These are phyloP conservation scores for Rheum nobile DNA, from an alignment of 148 eudicot genomes.

Conservation along the genomic window DNA sequence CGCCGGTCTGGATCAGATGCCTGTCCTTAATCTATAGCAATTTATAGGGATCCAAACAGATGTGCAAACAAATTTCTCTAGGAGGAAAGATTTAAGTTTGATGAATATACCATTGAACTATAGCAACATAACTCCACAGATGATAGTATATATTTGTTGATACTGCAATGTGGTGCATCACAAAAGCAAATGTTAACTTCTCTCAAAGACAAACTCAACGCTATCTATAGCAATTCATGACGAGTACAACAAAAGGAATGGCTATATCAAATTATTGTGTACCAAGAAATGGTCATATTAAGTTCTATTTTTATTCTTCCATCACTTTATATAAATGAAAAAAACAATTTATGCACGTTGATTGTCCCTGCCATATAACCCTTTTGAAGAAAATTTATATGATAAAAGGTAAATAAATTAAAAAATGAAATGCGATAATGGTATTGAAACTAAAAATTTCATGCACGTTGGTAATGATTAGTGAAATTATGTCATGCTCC, in stretches of 20 bases:
- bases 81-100: no score
- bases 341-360: not conserved
- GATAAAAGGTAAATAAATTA: not conserved
- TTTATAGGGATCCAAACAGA: no score
- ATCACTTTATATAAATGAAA: not conserved
- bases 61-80: no score
- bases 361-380: not conserved
- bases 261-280: not conserved
- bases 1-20: no score
- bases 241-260: not conserved
- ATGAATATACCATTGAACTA: no score
- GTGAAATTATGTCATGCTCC: not conserved
- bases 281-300: not conserved
- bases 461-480: slow-evolving; percentile 1
- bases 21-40: no score
- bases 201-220: no score
- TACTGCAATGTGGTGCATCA: no score
- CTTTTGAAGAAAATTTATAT: not conserved
- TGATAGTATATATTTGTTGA: no score
- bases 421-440: not conserved
- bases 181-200: no score
- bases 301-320: not conserved
- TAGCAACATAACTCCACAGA: no score
- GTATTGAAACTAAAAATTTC: not conserved
- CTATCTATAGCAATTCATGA: no score